Conservation (phyloP, 306 rosid species). For the Cucumis sativus region Cucumber_9930_V3 NC_026655.2:126501-127000, state of each 20-base stretch:
- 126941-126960: conserved; percentile 58
- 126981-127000: conserved; percentile 53
- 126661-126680: background rate
- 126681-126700: background rate
- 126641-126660: background rate
- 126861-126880: conserved; percentile 40
- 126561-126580: background rate
- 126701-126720: background rate
- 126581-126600: no score
- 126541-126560: conserved; percentile 7
- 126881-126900: conserved; percentile 48
- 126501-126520: conserved; percentile 37
- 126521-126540: conserved; percentile 68
- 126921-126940: conserved; percentile 22
- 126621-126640: background rate
- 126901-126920: conserved; percentile 31
- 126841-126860: conserved; percentile 53
- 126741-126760: background rate
- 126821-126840: conserved; percentile 56
- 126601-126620: background rate
- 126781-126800: conserved; percentile 22
- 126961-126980: conserved; percentile 31
- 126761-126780: background rate
- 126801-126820: conserved; percentile 73
- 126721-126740: background rate